Evolutionary conservation across 1,284 basidiomycete genomes (phyloP), one percentile per base, ranked within the genome.

Genomic region (Cutaneotrichosporon cutaneum): DNA sequence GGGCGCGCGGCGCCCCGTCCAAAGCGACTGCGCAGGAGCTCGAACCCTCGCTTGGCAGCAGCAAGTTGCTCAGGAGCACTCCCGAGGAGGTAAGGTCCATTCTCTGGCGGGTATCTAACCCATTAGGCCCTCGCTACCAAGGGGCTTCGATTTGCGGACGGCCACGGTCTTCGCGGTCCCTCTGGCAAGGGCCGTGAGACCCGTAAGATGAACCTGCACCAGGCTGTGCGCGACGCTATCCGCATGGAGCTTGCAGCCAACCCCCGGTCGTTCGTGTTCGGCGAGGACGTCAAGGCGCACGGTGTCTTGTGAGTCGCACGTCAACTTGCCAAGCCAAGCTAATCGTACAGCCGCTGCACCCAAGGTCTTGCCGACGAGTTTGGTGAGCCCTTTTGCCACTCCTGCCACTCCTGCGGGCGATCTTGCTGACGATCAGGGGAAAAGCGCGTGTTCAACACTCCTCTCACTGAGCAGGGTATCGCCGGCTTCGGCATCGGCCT

Each of bases 381-480:
- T 74, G 94, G 92, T 88, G 67, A 62, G 80, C 63, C 18, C n/a
- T n/a, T n/a, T n/a, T n/a, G 8, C 10, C 24, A 10, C 16, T 22
- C 36, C 14, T 10, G 18, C 26, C n/a, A 18, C n/a, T 36, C 7
- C 7, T 4, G 8, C 4, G 27, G 3, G 18, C 55, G 45, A 42
- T 54, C 45, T 58, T 59, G 42, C 39, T 42, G 39, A 42, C 39
- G 44, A 50, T 27, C 70, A 92, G 90, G 92, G 39, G 85, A 87
- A 54, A 91, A 94, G 78, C 86, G 93, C 47, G 91, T 96, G n/a
- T 95, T 96, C 80, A 95, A 96, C 77, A 95, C 93, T 0, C 92
- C 93, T 6, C 77, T 95, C 58, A 94, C 91, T 0, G 93, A 95
- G 74, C 92, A 97, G 78, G 94, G 94, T 6, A 95, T 97, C 59